Percentiles rank a stretch among this genome's conserved stretches.
Evolutionary conservation across 2,329 filamentous ascomycete species (phyloP).

Genomic region (Ophiostoma sp.): DNA sequence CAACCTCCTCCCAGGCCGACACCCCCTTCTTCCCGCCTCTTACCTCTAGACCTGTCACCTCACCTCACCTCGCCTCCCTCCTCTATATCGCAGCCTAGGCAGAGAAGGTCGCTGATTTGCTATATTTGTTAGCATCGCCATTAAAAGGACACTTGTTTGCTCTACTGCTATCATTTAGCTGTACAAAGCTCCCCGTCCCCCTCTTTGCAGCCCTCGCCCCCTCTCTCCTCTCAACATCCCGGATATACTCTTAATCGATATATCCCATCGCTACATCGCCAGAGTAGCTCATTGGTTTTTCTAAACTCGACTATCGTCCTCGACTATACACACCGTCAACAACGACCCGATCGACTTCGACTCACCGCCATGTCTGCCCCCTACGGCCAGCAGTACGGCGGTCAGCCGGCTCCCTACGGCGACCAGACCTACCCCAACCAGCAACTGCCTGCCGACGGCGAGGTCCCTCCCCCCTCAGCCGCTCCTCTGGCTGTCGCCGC

Average conservation of each 20-base stretch:
- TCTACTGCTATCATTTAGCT: background rate
- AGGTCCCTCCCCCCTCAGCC: slow-evolving; percentile 36
- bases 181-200: background rate
- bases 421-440: slow-evolving; percentile 37
- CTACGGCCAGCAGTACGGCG: slow-evolving; percentile 38
- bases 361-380: slow-evolving; percentile 51
- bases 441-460: slow-evolving; percentile 39
- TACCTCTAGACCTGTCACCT: slow-evolving; percentile 12
- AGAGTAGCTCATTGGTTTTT: background rate
- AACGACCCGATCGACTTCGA: background rate
- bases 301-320: background rate
- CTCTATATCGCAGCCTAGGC: background rate
- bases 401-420: slow-evolving; percentile 40
- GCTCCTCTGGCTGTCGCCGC: slow-evolving; percentile 32
- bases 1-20: slow-evolving; percentile 1
- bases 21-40: slow-evolving; percentile 5
- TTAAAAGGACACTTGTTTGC: slow-evolving; percentile 1
- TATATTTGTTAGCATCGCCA: background rate
- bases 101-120: background rate
- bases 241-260: slow-evolving; percentile 2
- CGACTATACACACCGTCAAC: background rate
- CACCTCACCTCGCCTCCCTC: slow-evolving; percentile 3
- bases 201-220: background rate
- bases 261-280: background rate
- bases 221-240: background rate